phyloP scores from a whole-genome alignment of 495 filamentous ascomycete species.

The Parachaetomium inaequale region DNA sequence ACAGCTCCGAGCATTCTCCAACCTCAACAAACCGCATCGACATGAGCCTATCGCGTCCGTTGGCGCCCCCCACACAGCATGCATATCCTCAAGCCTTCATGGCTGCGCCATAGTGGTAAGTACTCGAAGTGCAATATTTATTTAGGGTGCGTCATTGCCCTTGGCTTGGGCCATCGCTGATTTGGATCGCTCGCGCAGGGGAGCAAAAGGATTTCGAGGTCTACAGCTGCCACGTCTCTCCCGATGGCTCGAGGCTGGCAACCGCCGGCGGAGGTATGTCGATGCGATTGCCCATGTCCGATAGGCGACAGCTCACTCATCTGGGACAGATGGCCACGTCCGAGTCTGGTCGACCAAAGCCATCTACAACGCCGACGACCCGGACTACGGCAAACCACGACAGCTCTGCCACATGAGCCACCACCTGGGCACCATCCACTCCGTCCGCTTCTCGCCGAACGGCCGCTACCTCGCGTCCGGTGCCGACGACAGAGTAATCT shows the following conservation, averaged over 20 bases:
- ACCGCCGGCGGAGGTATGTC: constrained; percentile 81
- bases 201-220: constrained; percentile 97
- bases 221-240: constrained; percentile 94
- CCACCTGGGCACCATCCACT: constrained; percentile 94
- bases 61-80: constrained; percentile 39
- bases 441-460: constrained; percentile 91
- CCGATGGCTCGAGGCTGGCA: constrained; percentile 84
- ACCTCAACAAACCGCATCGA: constrained; percentile 20
- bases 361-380: constrained; percentile 72
- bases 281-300: background rate
- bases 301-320: constrained; percentile 9
- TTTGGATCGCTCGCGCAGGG: constrained; percentile 46
- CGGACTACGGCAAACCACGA: constrained; percentile 70
- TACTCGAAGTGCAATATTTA: constrained; percentile 11
- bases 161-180: constrained; percentile 15
- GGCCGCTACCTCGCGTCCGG: constrained; percentile 91
- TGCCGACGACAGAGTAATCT: constrained; percentile 97
- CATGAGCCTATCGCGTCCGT: constrained; percentile 29
- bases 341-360: constrained; percentile 96
- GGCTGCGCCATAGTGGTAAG: constrained; percentile 87
- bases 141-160: background rate
- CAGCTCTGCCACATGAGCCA: constrained; percentile 98
- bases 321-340: constrained; percentile 73
- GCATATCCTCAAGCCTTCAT: constrained; percentile 90
- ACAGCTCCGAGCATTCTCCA: constrained; percentile 4